These are phyloP conservation scores for Acorus gramineus DNA, from an alignment of 106 monocot genomes.

Conservation along the genomic window DNA sequence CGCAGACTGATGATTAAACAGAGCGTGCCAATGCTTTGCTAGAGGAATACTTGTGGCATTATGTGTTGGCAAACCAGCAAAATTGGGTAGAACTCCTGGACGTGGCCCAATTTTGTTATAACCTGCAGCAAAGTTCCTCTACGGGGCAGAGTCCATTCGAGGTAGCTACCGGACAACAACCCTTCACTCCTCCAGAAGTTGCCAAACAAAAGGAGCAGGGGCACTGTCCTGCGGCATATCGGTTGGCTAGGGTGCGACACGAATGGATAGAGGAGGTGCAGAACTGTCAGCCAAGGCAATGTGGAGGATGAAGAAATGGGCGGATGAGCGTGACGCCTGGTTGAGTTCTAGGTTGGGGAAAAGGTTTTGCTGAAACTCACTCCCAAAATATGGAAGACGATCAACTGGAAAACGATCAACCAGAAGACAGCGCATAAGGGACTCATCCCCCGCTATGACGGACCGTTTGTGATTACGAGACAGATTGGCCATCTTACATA, in stretches of 20 bases:
- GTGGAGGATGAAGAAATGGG: neutral
- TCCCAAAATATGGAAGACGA: neutral
- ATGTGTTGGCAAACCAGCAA: constrained; percentile 1
- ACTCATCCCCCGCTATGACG: neutral
- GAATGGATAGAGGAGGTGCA: neutral
- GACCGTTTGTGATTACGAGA: neutral
- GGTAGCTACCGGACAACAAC: neutral
- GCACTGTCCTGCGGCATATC: neutral
- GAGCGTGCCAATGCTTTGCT: neutral
- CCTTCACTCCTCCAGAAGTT: neutral
- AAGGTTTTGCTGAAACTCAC: neutral
- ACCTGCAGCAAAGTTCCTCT: neutral
- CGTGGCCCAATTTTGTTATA: constrained; percentile 12
- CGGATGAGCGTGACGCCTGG: neutral
- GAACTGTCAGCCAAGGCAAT: neutral
- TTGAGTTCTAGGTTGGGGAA: neutral
- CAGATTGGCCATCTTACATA: neutral
- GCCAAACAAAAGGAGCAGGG: neutral
- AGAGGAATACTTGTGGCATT: constrained; percentile 6
- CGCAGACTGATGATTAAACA: neutral
- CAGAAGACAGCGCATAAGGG: neutral
- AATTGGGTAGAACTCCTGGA: constrained; percentile 6
- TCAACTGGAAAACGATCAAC: too few species aligned
- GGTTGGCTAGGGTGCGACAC: neutral
- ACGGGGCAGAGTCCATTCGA: neutral